Evolutionary conservation across 352 stramenopile species (phyloP).

Genomic region (Lagenidium sp.): DNA sequence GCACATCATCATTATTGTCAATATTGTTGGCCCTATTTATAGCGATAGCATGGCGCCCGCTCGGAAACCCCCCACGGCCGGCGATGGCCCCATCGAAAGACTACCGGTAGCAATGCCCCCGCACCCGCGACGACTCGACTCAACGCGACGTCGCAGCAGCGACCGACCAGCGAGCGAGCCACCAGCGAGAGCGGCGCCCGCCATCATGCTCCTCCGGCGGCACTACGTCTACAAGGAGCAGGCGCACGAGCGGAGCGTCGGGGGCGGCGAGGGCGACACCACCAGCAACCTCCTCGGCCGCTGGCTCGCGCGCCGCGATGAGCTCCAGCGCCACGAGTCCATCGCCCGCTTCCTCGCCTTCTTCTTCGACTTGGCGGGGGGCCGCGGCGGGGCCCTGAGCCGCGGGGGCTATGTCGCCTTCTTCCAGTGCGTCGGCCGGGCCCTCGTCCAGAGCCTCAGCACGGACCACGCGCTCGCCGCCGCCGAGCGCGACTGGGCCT

Average conservation of each 20-base stretch:
- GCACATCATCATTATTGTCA: no score
- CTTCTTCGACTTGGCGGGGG: slow-evolving; percentile 59
- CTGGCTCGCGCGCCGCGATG: slow-evolving; percentile 38
- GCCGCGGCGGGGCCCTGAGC: slow-evolving; percentile 1
- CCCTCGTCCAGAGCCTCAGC: slow-evolving; percentile 41
- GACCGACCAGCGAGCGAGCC: no score
- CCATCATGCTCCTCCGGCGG: slow-evolving; percentile 21
- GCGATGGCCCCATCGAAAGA: no score
- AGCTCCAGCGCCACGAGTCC: slow-evolving; percentile 17
- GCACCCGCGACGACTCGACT: no score
- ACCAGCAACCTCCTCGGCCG: slow-evolving; percentile 35
- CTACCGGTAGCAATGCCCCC: no score
- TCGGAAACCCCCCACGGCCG: no score
- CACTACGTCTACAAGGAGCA: slow-evolving; percentile 59
- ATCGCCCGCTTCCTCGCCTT: slow-evolving; percentile 25
- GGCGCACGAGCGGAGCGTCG: slow-evolving; percentile 50
- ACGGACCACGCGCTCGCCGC: slow-evolving; percentile 22
- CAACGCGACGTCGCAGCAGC: no score
- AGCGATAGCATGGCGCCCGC: no score
- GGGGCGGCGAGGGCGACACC: slow-evolving; percentile 26
- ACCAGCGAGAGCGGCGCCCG: not conserved
- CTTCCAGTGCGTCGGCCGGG: slow-evolving; percentile 49
- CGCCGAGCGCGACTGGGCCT: slow-evolving; percentile 56
- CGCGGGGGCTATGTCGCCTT: slow-evolving; percentile 36
- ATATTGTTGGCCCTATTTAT: no score